These are phyloP conservation scores for Kwoniella heveanensis DNA, from an alignment of 768 basidiomycete species.

Conservation along the genomic window DNA sequence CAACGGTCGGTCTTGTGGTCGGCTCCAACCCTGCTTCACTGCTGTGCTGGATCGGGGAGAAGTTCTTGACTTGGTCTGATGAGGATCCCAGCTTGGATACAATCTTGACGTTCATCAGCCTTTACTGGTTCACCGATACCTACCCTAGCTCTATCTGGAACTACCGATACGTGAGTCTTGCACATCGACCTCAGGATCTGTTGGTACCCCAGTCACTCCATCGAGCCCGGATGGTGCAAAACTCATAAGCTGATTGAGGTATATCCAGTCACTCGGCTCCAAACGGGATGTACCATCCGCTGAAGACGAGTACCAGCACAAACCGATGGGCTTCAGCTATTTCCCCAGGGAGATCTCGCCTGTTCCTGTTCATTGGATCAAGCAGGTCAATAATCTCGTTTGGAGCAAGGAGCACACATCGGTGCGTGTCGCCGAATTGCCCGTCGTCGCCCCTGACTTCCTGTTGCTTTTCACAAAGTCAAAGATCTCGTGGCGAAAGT, in stretches of 20 bases:
- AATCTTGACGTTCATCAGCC: constrained; percentile 42
- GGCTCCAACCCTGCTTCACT: constrained; percentile 26
- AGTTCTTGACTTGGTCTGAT: constrained; percentile 46
- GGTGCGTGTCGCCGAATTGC: constrained; percentile 40
- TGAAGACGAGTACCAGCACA: constrained; percentile 20
- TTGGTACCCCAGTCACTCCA: too few relatives aligned
- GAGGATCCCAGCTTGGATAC: constrained; percentile 30
- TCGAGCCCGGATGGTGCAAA: not conserved
- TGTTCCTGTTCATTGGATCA: constrained; percentile 47
- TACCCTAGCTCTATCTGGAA: constrained; percentile 46
- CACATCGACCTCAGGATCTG: too few relatives aligned
- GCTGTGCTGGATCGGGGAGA: constrained; percentile 49
- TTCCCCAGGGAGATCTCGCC: constrained; percentile 52
- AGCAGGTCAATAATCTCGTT: constrained; percentile 44
- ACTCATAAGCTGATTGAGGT: not conserved
- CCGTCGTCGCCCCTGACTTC: too few relatives aligned
- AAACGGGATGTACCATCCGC: constrained; percentile 7
- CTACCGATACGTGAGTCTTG: constrained; percentile 40
- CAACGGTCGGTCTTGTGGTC: constrained; percentile 44
- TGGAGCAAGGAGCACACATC: constrained; percentile 49
- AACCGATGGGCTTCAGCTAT: constrained; percentile 49
- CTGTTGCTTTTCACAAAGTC: not conserved
- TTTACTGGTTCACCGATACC: constrained; percentile 51
- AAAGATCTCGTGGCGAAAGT: too few relatives aligned
- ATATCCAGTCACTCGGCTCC: constrained; percentile 5